Conservation (phyloP, 139 green algal genomes). For the Nannochloris sp. region DNA sequence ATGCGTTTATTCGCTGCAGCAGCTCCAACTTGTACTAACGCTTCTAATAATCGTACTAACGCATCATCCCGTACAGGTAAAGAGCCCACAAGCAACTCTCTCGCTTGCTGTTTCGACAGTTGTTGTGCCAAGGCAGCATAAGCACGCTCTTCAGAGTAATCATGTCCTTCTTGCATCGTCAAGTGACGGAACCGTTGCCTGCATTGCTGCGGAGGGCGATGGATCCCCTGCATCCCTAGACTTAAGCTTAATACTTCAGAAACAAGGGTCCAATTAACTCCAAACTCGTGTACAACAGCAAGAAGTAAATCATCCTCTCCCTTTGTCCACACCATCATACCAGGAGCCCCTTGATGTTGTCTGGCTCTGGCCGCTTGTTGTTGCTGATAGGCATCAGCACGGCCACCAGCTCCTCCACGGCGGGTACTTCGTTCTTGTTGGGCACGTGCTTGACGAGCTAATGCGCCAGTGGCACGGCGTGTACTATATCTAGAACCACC, state of each 20-base stretch:
- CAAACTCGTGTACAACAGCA: conserved; percentile 65
- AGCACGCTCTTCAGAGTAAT: conserved; percentile 23
- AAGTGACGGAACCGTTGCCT: conserved; percentile 34
- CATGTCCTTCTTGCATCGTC: background rate
- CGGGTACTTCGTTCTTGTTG: background rate
- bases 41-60: conserved; percentile 25
- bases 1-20: conserved; percentile 16
- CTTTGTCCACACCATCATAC: conserved; percentile 20
- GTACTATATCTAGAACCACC: conserved; percentile 15
- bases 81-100: conserved; percentile 27
- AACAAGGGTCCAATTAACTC: conserved; percentile 62
- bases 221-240: conserved; percentile 44
- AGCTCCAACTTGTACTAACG: conserved; percentile 22
- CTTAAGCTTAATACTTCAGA: conserved; percentile 45
- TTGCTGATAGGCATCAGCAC: background rate
- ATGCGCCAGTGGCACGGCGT: background rate
- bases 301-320: conserved; percentile 56
- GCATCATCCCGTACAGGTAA: conserved; percentile 33
- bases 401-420: background rate
- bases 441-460: background rate
- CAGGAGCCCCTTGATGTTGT: background rate
- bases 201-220: conserved; percentile 37
- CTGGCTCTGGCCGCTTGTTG: background rate
- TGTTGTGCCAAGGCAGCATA: conserved; percentile 8
- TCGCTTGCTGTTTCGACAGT: conserved; percentile 26